These are phyloP conservation scores for Mucor circinelloides DNA, from an alignment of 371 early-diverging fungal species.

Conservation along the genomic window DNA sequence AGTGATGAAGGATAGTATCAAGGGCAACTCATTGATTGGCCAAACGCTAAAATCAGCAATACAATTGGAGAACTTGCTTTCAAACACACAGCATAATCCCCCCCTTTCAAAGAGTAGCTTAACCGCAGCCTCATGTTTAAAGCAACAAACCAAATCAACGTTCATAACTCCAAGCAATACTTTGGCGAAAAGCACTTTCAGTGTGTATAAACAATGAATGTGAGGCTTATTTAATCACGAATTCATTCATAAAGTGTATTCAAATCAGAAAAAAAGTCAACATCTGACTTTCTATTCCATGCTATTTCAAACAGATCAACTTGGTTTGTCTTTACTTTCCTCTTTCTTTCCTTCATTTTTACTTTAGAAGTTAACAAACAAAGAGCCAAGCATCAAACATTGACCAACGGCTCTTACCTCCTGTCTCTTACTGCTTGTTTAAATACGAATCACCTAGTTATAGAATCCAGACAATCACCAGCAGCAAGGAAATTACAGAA, in stretches of 20 bases:
- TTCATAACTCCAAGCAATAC: too few species aligned
- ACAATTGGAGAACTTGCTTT: too few species aligned
- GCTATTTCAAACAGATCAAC: background rate
- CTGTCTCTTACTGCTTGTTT: background rate
- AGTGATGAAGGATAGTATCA: too few species aligned
- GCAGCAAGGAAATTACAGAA: background rate
- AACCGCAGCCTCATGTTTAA: too few species aligned
- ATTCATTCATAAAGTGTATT: background rate
- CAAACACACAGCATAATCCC: too few species aligned
- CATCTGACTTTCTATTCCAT: background rate
- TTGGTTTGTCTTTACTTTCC: background rate
- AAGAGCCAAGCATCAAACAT: background rate
- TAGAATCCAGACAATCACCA: background rate
- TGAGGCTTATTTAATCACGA: background rate
- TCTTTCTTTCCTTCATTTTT: background rate
- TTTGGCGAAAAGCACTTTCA: too few species aligned
- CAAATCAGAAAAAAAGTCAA: constrained; percentile 1
- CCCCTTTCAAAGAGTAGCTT: too few species aligned
- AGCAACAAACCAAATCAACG: too few species aligned
- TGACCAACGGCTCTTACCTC: background rate
- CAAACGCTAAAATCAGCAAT: too few species aligned
- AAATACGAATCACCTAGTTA: background rate
- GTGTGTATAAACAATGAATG: background rate
- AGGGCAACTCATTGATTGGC: too few species aligned
- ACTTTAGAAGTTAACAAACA: background rate